These are phyloP conservation scores for Aspergillus neoniger DNA, from an alignment of 2,329 filamentous ascomycete species.

Conservation along the genomic window DNA sequence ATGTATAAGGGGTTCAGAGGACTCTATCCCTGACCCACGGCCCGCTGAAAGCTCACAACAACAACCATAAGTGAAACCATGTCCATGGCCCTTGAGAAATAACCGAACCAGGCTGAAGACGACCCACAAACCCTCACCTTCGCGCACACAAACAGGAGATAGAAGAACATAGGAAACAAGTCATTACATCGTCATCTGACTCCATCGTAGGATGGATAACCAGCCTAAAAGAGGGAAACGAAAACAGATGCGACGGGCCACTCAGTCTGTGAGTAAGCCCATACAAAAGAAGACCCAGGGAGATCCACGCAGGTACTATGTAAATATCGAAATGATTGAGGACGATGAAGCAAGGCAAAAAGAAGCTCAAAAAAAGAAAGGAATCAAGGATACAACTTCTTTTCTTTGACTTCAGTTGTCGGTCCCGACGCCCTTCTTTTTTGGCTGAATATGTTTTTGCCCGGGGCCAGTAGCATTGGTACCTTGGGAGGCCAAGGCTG, in stretches of 20 bases:
- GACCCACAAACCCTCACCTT: neutral
- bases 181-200: slow-evolving; percentile 37
- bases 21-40: slow-evolving; percentile 1
- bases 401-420: slow-evolving; percentile 27
- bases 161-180: slow-evolving; percentile 23
- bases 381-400: neutral
- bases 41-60: slow-evolving; percentile 1
- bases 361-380: slow-evolving; percentile 9
- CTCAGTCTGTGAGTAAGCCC: neutral
- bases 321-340: slow-evolving; percentile 11
- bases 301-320: neutral
- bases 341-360: slow-evolving; percentile 11
- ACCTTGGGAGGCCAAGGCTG: slow-evolving; percentile 25
- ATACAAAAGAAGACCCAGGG: neutral
- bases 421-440: slow-evolving; percentile 43
- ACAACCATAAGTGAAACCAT: neutral
- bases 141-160: slow-evolving; percentile 3
- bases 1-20: neutral
- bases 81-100: neutral
- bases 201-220: slow-evolving; percentile 14
- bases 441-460: slow-evolving; percentile 42
- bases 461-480: slow-evolving; percentile 24
- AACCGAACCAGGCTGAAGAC: slow-evolving; percentile 5
- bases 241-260: slow-evolving; percentile 16
- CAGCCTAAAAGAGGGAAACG: slow-evolving; percentile 12